Evolutionary conservation across 2,329 filamentous ascomycete species (phyloP).

Genomic region (Bipolaris sorokiniana): DNA sequence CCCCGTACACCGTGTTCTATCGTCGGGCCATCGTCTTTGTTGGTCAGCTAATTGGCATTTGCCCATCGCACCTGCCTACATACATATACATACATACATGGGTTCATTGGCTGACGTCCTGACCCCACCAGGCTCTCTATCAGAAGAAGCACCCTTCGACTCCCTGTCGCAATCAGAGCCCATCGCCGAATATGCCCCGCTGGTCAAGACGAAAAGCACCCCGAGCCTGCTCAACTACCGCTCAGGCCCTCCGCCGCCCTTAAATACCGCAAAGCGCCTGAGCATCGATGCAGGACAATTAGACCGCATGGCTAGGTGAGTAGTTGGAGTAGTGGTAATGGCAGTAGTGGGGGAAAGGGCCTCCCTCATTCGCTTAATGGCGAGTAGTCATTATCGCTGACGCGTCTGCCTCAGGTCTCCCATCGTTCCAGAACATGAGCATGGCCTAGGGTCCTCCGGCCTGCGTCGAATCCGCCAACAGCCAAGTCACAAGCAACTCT

Average conservation of each 20-base stretch:
- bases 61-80: not conserved
- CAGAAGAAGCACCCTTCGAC: constrained; percentile 39
- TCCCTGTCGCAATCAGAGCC: constrained; percentile 27
- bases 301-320: constrained; percentile 77
- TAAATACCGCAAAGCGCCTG: constrained; percentile 69
- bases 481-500: constrained; percentile 64
- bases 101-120: constrained; percentile 33
- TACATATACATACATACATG: constrained; percentile 19
- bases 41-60: not conserved
- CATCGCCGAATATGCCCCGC: constrained; percentile 40
- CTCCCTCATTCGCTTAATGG: not conserved
- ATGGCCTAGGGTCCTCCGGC: constrained; percentile 83
- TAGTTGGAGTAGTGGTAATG: too few species aligned
- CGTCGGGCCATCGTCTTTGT: not conserved
- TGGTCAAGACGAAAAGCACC: constrained; percentile 58
- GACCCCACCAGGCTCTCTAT: constrained; percentile 43
- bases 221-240: constrained; percentile 54
- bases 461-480: constrained; percentile 93
- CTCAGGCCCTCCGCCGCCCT: constrained; percentile 44
- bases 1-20: not conserved
- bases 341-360: constrained; percentile 22
- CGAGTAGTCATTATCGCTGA: constrained; percentile 19
- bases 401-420: constrained; percentile 66
- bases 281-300: constrained; percentile 76
- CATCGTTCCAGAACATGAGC: constrained; percentile 83